Conservation (phyloP, 1,284 basidiomycete genomes). For the Melanopsichium pennsylvanicum region DNA sequence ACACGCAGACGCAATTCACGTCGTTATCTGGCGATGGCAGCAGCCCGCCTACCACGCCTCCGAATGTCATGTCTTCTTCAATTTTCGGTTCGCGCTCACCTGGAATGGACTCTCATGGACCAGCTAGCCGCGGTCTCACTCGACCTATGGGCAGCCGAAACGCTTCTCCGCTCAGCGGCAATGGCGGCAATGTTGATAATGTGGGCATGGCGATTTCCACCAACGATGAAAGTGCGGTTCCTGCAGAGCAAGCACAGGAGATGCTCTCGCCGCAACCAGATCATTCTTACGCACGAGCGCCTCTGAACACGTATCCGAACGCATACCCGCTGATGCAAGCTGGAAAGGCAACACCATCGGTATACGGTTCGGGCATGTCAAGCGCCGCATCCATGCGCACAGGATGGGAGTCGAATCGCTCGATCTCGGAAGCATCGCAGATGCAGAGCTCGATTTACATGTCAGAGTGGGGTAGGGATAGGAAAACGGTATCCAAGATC, state of each 20-base stretch:
- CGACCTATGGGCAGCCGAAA: conserved; percentile 20
- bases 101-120: conserved; percentile 6
- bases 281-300: no score
- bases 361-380: conserved; percentile 25
- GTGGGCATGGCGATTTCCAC: conserved; percentile 39
- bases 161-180: conserved; percentile 20
- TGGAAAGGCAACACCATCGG: conserved; percentile 10
- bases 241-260: no score
- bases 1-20: conserved; percentile 49
- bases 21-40: conserved; percentile 32
- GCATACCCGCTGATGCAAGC: conserved; percentile 15
- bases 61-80: conserved; percentile 18
- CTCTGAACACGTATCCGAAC: conserved; percentile 7
- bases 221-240: conserved; percentile 22
- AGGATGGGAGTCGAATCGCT: conserved; percentile 28
- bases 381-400: conserved; percentile 20
- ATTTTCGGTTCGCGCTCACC: conserved; percentile 27
- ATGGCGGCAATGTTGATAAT: conserved; percentile 3
- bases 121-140: conserved; percentile 3
- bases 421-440: conserved; percentile 35
- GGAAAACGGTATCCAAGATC: conserved; percentile 50
- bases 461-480: conserved; percentile 43
- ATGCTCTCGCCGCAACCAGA: no score
- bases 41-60: conserved; percentile 41
- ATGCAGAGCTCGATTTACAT: conserved; percentile 46